Evolutionary conservation across 257 asterid species (phyloP).

Genomic region (Fraxinus americana): DNA sequence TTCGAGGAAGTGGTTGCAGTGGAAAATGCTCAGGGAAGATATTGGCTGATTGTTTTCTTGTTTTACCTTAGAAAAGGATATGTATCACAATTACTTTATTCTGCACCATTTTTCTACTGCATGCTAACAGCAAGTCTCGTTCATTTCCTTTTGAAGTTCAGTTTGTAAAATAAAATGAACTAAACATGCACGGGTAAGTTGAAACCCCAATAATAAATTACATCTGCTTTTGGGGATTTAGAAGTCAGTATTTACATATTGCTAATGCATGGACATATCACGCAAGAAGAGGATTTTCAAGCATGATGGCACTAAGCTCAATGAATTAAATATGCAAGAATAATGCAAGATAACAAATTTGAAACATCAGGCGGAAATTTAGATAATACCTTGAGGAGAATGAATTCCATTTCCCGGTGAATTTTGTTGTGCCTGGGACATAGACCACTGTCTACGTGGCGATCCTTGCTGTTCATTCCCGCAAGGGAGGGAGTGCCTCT

Average conservation of each 20-base stretch:
- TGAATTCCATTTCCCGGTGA: slow-evolving; percentile 63
- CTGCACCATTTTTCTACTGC: no score
- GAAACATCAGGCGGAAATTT: background rate
- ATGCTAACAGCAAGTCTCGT: no score
- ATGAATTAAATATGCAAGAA: background rate
- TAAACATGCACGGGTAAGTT: background rate
- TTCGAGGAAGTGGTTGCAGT: no score
- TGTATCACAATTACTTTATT: no score
- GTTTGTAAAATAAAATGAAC: no score
- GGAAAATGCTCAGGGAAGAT: no score
- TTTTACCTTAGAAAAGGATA: no score
- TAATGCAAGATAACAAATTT: background rate
- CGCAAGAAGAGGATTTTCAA: background rate
- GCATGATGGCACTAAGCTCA: background rate
- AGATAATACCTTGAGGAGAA: slow-evolving; percentile 81
- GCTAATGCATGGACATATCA: background rate
- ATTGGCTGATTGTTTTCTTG: no score
- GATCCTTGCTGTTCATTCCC: slow-evolving; percentile 79
- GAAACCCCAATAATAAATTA: background rate
- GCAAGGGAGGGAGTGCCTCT: slow-evolving; percentile 84
- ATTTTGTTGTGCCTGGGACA: slow-evolving; percentile 72
- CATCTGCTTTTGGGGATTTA: background rate
- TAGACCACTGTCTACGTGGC: slow-evolving; percentile 70
- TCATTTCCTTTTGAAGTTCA: no score
- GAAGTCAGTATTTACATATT: background rate